Percentiles rank a stretch among this genome's conserved stretches.
Conservation (phyloP, 179 eudicot genomes). For the Corrigiola litoralis region DNA sequence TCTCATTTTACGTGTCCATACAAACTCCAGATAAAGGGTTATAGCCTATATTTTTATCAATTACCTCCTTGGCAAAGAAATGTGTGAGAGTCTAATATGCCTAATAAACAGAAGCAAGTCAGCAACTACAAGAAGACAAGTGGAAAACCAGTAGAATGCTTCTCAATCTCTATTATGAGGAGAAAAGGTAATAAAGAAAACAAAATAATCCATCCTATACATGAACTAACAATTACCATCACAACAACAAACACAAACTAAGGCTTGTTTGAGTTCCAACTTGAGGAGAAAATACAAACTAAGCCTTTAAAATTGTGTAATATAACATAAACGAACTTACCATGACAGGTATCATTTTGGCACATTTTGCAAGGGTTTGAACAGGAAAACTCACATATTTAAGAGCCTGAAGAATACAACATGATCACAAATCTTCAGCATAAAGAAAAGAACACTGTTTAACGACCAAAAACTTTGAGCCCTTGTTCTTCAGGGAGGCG, state of each 20-base stretch:
- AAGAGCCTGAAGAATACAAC: constrained; percentile 55
- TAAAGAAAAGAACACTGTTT: too few relatives aligned
- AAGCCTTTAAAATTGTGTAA: background rate
- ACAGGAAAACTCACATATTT: constrained; percentile 97
- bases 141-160: background rate
- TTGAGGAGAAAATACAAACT: background rate
- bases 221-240: too few relatives aligned
- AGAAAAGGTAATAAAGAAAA: too few relatives aligned
- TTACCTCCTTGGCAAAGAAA: background rate
- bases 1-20: background rate
- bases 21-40: background rate
- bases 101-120: background rate
- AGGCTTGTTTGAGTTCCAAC: too few relatives aligned
- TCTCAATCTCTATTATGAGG: too few relatives aligned
- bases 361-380: constrained; percentile 95
- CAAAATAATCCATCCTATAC: too few relatives aligned
- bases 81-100: background rate
- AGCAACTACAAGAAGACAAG: background rate
- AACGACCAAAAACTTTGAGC: background rate
- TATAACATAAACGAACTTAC: constrained; percentile 33
- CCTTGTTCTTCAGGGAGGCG: background rate
- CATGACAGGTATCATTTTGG: constrained; percentile 98
- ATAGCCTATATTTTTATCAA: background rate
- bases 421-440: constrained; percentile 1
- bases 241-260: too few relatives aligned